Evolutionary conservation across 2,329 filamentous ascomycete genomes (phyloP).

Genomic region (Xylaria sp.): DNA sequence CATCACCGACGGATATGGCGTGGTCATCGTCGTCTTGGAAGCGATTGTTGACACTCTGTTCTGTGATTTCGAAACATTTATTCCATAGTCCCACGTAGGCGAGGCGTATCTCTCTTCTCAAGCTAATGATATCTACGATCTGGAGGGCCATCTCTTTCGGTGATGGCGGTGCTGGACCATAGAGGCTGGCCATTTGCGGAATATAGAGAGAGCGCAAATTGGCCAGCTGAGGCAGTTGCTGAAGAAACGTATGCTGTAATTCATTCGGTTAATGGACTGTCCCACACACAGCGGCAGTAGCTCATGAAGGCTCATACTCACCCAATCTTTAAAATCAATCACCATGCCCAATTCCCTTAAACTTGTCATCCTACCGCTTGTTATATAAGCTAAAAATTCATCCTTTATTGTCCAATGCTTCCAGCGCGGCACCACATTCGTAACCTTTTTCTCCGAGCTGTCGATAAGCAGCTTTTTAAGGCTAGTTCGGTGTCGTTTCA

Average conservation of each 20-base stretch:
- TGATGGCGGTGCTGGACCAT: not conserved
- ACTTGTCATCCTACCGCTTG: slow-evolving; percentile 78
- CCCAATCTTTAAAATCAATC: slow-evolving; percentile 82
- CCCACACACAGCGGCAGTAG: not conserved
- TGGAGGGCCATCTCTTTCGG: slow-evolving; percentile 79
- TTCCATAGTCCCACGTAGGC: slow-evolving; percentile 80
- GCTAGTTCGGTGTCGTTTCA: slow-evolving; percentile 77
- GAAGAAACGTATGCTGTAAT: slow-evolving; percentile 78
- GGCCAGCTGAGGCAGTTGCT: slow-evolving; percentile 75
- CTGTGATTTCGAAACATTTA: slow-evolving; percentile 86
- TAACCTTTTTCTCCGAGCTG: slow-evolving; percentile 66
- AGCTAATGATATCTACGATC: slow-evolving; percentile 79
- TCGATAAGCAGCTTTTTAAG: slow-evolving; percentile 80
- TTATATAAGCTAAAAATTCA: slow-evolving; percentile 78
- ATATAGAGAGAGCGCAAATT: slow-evolving; percentile 78
- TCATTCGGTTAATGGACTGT: slow-evolving; percentile 22
- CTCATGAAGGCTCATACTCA: slow-evolving; percentile 56
- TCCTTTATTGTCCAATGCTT: slow-evolving; percentile 76
- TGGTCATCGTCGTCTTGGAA: slow-evolving; percentile 38
- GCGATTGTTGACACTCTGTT: slow-evolving; percentile 54
- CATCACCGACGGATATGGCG: slow-evolving; percentile 41
- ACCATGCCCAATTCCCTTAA: slow-evolving; percentile 78
- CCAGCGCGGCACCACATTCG: slow-evolving; percentile 62
- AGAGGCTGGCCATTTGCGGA: slow-evolving; percentile 65
- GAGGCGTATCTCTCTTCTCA: slow-evolving; percentile 79